Percentiles rank a stretch among this genome's conserved stretches.
phyloP scores from a whole-genome alignment of 169 alveolate genomes.

The Plasmodium vinckei region DNA sequence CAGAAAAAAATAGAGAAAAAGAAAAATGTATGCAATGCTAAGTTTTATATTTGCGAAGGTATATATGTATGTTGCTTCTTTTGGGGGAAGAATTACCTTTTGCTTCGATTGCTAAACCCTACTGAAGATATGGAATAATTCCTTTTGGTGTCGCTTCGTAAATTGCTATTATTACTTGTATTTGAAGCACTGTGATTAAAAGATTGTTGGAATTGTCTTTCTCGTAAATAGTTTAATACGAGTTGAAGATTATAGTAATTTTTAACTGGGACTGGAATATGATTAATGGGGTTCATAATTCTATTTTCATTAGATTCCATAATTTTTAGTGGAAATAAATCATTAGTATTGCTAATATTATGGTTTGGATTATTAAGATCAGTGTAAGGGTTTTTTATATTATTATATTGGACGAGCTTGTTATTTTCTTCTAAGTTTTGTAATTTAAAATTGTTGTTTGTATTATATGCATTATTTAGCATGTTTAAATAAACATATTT shows the following conservation, averaged over 20 bases:
- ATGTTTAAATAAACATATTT: conserved; percentile 15
- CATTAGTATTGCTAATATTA: neutral
- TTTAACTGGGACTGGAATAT: conserved; percentile 5
- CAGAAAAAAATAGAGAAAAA: neutral
- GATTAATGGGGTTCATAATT: neutral
- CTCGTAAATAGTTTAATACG: conserved; percentile 21
- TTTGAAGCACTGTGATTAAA: conserved; percentile 1
- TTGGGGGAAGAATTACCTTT: conserved; percentile 23
- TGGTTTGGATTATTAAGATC: neutral
- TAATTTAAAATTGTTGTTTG: conserved; percentile 4
- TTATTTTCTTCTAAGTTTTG: neutral
- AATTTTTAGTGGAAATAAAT: conserved; percentile 6
- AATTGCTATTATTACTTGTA: neutral
- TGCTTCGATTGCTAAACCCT: conserved; percentile 74
- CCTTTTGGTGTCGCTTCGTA: conserved; percentile 6
- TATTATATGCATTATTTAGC: conserved; percentile 4
- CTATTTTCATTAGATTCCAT: conserved; percentile 15
- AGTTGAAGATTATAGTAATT: conserved; percentile 59
- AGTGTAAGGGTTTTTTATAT: neutral
- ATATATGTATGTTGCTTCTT: too few relatives aligned
- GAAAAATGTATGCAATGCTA: too few relatives aligned
- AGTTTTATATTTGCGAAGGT: too few relatives aligned
- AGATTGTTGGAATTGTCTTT: conserved; percentile 34
- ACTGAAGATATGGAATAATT: conserved; percentile 66
- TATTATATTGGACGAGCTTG: neutral